Conservation (phyloP, 1,139 yeast genomes). For the Geotrichum fermentans region DNA sequence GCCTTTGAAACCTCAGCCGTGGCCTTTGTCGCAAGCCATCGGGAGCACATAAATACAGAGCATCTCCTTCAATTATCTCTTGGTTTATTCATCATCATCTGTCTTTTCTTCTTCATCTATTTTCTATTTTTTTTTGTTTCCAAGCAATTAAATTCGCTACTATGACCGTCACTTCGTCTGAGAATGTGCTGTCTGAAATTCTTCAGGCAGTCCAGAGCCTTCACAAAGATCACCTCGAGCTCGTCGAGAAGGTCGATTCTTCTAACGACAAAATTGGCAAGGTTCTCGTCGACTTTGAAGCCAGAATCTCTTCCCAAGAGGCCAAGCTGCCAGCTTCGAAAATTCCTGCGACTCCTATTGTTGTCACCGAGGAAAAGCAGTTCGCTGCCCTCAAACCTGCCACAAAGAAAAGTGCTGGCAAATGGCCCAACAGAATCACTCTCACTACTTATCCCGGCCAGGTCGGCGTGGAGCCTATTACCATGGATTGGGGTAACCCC, state of each 20-base stretch:
- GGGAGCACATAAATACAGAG: too few relatives aligned
- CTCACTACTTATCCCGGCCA: constrained; percentile 52
- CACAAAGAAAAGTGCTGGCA: constrained; percentile 14
- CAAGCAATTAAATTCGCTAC: too few relatives aligned
- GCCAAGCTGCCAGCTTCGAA: constrained; percentile 5
- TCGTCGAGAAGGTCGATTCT: constrained; percentile 21
- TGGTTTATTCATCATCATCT: too few relatives aligned
- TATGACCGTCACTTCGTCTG: too few relatives aligned
- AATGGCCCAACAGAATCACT: constrained; percentile 37
- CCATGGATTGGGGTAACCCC: constrained; percentile 48
- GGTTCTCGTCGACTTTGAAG: constrained; percentile 13
- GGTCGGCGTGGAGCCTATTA: constrained; percentile 45
- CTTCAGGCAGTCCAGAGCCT: constrained; percentile 15
- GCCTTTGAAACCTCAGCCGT: too few relatives aligned
- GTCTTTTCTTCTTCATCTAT: too few relatives aligned
- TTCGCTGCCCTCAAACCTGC: constrained; percentile 2
- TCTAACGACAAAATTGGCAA: constrained; percentile 20
- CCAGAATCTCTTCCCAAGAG: constrained; percentile 13
- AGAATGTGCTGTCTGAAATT: constrained; percentile 11
- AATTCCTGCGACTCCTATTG: constrained; percentile 13
- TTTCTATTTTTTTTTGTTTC: too few relatives aligned
- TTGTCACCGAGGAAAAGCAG: constrained; percentile 13
- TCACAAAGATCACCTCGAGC: constrained; percentile 17
- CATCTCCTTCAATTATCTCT: too few relatives aligned
- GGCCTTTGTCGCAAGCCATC: too few relatives aligned